These are phyloP conservation scores for Metschnikowia dekortorum DNA, from an alignment of 805 yeast species.

Conservation along the genomic window DNA sequence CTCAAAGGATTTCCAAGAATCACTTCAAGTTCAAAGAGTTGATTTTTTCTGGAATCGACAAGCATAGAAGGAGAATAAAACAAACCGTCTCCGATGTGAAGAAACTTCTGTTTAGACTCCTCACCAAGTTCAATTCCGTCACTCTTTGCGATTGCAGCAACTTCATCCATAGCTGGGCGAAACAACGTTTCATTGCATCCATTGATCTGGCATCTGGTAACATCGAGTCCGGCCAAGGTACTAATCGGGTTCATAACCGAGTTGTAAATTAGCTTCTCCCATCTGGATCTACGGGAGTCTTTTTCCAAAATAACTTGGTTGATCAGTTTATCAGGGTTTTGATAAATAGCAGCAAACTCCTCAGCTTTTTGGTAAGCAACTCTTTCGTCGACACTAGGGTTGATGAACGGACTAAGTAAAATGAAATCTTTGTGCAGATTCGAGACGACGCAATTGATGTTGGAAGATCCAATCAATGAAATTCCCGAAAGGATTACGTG, in stretches of 20 bases:
- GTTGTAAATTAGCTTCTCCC: slow-evolving; percentile 39
- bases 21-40: slow-evolving; percentile 67
- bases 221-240: slow-evolving; percentile 31
- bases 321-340: slow-evolving; percentile 20
- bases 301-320: slow-evolving; percentile 27
- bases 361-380: slow-evolving; percentile 15
- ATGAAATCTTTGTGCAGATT: slow-evolving; percentile 51
- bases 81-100: slow-evolving; percentile 42
- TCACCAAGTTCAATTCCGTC: slow-evolving; percentile 57
- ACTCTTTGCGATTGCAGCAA: slow-evolving; percentile 60
- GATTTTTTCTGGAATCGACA: slow-evolving; percentile 61
- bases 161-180: slow-evolving; percentile 64
- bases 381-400: slow-evolving; percentile 14
- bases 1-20: slow-evolving; percentile 63
- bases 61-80: slow-evolving; percentile 67
- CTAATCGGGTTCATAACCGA: slow-evolving; percentile 33
- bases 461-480: slow-evolving; percentile 58
- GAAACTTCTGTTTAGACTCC: slow-evolving; percentile 44
- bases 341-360: slow-evolving; percentile 26
- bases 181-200: slow-evolving; percentile 28
- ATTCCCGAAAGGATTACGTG: slow-evolving; percentile 58
- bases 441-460: slow-evolving; percentile 40
- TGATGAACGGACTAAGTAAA: slow-evolving; percentile 49
- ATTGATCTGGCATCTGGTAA: slow-evolving; percentile 32
- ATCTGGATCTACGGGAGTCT: slow-evolving; percentile 30